Conservation (phyloP, 1,284 basidiomycete genomes). For the Athelia sp. region DNA sequence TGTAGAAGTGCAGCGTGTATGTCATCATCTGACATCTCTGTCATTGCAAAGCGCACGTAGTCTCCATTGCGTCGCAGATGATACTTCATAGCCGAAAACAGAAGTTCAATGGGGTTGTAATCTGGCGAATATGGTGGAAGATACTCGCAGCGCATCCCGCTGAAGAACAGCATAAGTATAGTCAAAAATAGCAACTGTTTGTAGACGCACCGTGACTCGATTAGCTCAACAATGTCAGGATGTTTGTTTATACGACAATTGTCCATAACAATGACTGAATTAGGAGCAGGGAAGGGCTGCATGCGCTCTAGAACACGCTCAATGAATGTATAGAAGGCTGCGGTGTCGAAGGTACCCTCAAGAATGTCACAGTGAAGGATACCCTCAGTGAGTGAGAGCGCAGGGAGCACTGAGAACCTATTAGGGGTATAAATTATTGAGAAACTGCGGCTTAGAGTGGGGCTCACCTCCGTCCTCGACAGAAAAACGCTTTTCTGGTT, state of each 20-base stretch:
- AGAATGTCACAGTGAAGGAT: constrained; percentile 18
- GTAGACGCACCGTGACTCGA: constrained; percentile 21
- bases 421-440: background rate
- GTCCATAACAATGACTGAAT: constrained; percentile 31
- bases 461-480: constrained; percentile 9
- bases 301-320: constrained; percentile 18
- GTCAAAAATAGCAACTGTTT: background rate
- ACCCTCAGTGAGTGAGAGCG: constrained; percentile 17
- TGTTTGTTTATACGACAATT: constrained; percentile 26
- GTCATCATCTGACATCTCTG: constrained; percentile 8
- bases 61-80: constrained; percentile 17
- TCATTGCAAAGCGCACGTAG: constrained; percentile 11
- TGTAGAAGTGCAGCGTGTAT: constrained; percentile 19
- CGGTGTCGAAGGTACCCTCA: constrained; percentile 10
- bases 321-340: constrained; percentile 18
- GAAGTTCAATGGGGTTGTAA: constrained; percentile 27
- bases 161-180: constrained; percentile 10
- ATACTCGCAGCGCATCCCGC: constrained; percentile 24
- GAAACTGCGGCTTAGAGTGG: too few relatives aligned
- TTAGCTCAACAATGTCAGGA: constrained; percentile 20
- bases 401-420: constrained; percentile 17
- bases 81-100: constrained; percentile 25
- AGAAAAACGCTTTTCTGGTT: constrained; percentile 3
- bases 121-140: constrained; percentile 31
- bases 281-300: constrained; percentile 21